Percentiles rank a stretch among this genome's conserved stretches.
Conservation (phyloP, 192 early-diverging fungal genomes). For the Coemansia sp. region DNA sequence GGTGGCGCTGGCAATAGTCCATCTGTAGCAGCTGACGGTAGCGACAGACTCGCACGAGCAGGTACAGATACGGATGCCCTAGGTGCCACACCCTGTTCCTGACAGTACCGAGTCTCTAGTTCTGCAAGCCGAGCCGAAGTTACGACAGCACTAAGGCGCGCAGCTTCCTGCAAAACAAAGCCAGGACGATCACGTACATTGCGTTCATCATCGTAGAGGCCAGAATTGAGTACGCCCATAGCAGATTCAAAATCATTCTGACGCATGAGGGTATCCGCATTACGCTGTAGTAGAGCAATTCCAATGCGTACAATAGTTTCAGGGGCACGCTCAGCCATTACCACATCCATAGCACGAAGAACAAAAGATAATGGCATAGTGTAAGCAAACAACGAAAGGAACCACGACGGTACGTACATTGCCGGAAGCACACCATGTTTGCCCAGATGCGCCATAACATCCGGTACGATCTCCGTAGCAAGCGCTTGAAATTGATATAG, state of each 20-base stretch:
- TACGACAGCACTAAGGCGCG: slow-evolving; percentile 65
- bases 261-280: slow-evolving; percentile 65
- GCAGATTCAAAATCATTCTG: slow-evolving; percentile 80
- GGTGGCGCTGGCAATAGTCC: slow-evolving; percentile 1
- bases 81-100: slow-evolving; percentile 23
- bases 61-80: background rate
- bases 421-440: slow-evolving; percentile 69
- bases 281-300: slow-evolving; percentile 81
- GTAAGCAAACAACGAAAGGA: slow-evolving; percentile 96
- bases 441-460: slow-evolving; percentile 74
- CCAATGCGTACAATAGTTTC: slow-evolving; percentile 88
- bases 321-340: slow-evolving; percentile 87
- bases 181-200: slow-evolving; percentile 53
- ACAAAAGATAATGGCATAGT: slow-evolving; percentile 88
- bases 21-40: background rate
- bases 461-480: slow-evolving; percentile 72
- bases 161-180: slow-evolving; percentile 75
- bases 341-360: slow-evolving; percentile 87
- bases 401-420: slow-evolving; percentile 98
- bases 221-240: slow-evolving; percentile 80
- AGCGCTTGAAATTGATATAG: slow-evolving; percentile 84
- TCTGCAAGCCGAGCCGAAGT: slow-evolving; percentile 69
- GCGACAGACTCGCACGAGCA: slow-evolving; percentile 8
- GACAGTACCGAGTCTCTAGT: slow-evolving; percentile 54
- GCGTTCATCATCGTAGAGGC: slow-evolving; percentile 74